These are phyloP conservation scores for Fusarium sp. DNA, from an alignment of 2,329 filamentous ascomycete genomes.

Conservation along the genomic window DNA sequence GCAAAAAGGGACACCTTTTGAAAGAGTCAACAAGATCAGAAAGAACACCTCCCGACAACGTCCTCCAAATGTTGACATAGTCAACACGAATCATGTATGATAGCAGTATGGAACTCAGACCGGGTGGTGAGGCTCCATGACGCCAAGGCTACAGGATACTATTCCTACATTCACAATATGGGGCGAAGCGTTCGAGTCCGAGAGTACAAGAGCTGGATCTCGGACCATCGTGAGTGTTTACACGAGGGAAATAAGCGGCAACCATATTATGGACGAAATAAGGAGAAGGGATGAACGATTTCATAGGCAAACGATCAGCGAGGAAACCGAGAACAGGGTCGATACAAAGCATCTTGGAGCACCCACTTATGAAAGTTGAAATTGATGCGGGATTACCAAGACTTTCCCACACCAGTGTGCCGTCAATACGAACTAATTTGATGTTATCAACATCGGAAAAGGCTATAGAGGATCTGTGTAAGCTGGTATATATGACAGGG, in stretches of 20 bases:
- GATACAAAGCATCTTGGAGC: constrained; percentile 5
- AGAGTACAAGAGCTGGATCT: constrained; percentile 1
- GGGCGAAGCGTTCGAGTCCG: constrained; percentile 1
- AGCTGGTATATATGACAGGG: background rate
- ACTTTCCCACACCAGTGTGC: background rate
- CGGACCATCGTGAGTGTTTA: background rate
- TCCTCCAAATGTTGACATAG: background rate
- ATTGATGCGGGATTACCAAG: background rate
- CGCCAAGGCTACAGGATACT: background rate
- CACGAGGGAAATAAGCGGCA: background rate
- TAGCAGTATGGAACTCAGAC: background rate
- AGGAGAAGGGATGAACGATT: background rate
- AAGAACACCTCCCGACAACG: constrained; percentile 1
- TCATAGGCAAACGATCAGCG: background rate
- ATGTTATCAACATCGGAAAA: constrained; percentile 2
- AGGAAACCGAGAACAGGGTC: background rate
- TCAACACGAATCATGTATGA: background rate
- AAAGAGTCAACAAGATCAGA: constrained; percentile 13
- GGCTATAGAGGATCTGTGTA: background rate
- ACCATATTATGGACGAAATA: background rate
- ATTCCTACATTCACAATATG: background rate
- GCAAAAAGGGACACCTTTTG: background rate
- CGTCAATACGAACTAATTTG: background rate
- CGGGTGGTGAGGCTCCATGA: background rate
- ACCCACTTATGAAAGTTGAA: constrained; percentile 25